Conservation (phyloP, 371 early-diverging fungal species). For the Mortierella sp. region DNA sequence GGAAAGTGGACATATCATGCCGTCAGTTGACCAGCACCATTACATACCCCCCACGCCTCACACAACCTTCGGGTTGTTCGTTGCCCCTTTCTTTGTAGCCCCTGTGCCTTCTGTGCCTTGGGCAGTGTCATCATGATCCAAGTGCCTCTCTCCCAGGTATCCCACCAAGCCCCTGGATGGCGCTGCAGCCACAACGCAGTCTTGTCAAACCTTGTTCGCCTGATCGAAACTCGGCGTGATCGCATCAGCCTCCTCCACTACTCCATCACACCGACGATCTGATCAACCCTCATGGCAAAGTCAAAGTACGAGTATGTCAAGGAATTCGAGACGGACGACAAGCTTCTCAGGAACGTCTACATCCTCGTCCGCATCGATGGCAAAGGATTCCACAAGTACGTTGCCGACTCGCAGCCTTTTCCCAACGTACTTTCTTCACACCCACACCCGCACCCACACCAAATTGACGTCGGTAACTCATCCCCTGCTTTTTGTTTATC, state of each 20-base stretch:
- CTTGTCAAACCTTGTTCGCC: too few species aligned
- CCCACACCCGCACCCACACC: too few species aligned
- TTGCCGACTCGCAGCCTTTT: too few species aligned
- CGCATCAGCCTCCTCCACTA: too few species aligned
- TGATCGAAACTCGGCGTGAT: too few species aligned
- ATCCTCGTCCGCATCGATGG: conserved; percentile 96
- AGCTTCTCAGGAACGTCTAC: conserved; percentile 84
- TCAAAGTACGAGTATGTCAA: conserved; percentile 95
- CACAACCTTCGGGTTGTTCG: background rate
- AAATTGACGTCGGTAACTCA: background rate
- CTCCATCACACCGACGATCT: background rate
- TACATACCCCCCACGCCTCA: conserved; percentile 2
- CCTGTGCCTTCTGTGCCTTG: too few species aligned
- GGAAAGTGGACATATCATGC: conserved; percentile 12
- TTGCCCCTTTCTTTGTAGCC: background rate
- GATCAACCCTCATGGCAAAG: conserved; percentile 75
- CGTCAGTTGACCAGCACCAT: conserved; percentile 27
- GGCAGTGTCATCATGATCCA: too few species aligned
- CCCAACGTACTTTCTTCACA: too few species aligned
- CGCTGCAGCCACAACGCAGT: too few species aligned
- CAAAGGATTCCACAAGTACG: conserved; percentile 87
- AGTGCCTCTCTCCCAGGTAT: too few species aligned
- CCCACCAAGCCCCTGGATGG: too few species aligned
- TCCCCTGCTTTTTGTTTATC: background rate
- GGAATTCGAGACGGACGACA: conserved; percentile 84